phyloP scores from a whole-genome alignment of 169 alveolate species.

The Toxoplasma gondii region DNA sequence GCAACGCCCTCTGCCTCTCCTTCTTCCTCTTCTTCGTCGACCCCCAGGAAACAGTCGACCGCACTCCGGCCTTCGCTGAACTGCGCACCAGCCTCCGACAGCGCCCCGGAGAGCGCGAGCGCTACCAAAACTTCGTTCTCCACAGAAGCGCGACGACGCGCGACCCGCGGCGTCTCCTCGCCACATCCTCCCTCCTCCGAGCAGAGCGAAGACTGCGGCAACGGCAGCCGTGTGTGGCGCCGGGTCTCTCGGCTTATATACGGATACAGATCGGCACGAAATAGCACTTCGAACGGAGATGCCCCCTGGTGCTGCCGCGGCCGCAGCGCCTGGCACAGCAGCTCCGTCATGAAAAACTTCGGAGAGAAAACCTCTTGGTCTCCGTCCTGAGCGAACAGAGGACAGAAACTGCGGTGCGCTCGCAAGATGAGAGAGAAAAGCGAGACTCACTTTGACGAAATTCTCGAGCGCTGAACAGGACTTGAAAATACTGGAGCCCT shows the following conservation, averaged over 20 bases:
- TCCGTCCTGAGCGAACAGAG: background rate
- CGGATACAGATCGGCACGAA: background rate
- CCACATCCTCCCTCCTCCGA: background rate
- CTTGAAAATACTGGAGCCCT: too few species aligned
- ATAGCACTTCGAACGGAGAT: background rate
- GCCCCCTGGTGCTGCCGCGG: constrained; percentile 23
- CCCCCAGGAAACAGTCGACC: background rate
- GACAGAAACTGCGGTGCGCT: too few species aligned
- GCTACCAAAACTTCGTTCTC: background rate
- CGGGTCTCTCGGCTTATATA: background rate
- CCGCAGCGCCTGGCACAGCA: constrained; percentile 29
- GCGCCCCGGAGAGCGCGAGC: background rate
- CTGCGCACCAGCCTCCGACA: background rate
- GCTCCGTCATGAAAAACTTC: background rate
- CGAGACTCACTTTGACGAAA: too few species aligned
- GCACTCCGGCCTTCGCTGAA: background rate
- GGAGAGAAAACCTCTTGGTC: constrained; percentile 15
- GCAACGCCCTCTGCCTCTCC: background rate
- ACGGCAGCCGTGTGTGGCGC: background rate
- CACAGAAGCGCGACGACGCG: background rate
- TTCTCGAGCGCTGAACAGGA: too few species aligned
- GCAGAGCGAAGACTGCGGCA: background rate
- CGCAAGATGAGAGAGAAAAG: too few species aligned
- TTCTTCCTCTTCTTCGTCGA: background rate
- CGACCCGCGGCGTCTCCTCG: background rate